Percentiles rank a stretch among this genome's conserved stretches.
These are phyloP conservation scores for Dipteronia dyeriana DNA, from an alignment of 345 rosid genomes.

Conservation along the genomic window DNA sequence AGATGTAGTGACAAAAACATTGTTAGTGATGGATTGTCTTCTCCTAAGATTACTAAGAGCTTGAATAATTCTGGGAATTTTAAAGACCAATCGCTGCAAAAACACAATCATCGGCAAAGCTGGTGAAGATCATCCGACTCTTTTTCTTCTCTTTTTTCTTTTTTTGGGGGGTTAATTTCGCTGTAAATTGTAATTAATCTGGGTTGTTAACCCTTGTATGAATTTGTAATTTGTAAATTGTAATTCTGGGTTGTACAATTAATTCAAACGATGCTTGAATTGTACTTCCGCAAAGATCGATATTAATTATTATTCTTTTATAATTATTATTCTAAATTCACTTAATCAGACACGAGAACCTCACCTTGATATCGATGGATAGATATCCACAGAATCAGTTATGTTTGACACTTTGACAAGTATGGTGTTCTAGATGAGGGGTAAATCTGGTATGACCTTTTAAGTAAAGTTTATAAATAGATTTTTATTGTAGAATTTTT, in stretches of 20 bases:
- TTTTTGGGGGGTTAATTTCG: not conserved
- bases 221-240: too few species aligned
- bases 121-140: slow-evolving; percentile 17
- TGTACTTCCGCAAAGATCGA: not conserved
- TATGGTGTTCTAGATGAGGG: not conserved
- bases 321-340: not conserved
- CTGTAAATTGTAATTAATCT: slow-evolving; percentile 30
- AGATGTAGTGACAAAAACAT: slow-evolving; percentile 39
- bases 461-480: too few species aligned
- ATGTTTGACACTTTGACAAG: not conserved
- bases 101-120: slow-evolving; percentile 29
- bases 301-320: not conserved
- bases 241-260: not conserved
- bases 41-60: slow-evolving; percentile 29
- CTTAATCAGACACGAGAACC: not conserved
- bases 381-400: too few species aligned
- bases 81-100: slow-evolving; percentile 19
- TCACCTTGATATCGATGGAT: not conserved
- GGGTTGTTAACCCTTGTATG: slow-evolving; percentile 9
- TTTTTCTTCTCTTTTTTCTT: too few species aligned
- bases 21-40: slow-evolving; percentile 20
- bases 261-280: not conserved
- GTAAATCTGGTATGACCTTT: too few species aligned
- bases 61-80: slow-evolving; percentile 3
- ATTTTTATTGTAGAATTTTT: too few species aligned